Conservation (phyloP, 2,329 filamentous ascomycete genomes). For the Dactylellina haptotyla region DNA sequence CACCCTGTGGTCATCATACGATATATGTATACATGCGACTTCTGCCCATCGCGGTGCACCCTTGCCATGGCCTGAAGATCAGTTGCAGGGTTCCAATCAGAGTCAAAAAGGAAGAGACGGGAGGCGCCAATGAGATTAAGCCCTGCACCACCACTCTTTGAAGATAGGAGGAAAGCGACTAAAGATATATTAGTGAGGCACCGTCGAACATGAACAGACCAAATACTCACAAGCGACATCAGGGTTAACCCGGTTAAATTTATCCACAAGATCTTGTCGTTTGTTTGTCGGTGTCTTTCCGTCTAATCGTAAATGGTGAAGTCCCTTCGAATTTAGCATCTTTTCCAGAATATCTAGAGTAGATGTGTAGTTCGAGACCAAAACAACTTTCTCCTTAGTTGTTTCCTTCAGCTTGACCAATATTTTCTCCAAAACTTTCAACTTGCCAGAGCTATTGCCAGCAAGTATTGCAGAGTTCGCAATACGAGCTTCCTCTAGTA, state of each 20-base stretch:
- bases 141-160: slow-evolving; percentile 76
- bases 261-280: slow-evolving; percentile 74
- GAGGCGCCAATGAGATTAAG: slow-evolving; percentile 77
- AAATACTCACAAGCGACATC: slow-evolving; percentile 54
- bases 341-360: slow-evolving; percentile 74
- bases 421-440: slow-evolving; percentile 74
- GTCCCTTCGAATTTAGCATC: slow-evolving; percentile 70
- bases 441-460: slow-evolving; percentile 65
- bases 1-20: slow-evolving; percentile 74
- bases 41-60: slow-evolving; percentile 78
- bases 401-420: slow-evolving; percentile 70
- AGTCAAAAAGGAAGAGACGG: slow-evolving; percentile 75
- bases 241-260: slow-evolving; percentile 69
- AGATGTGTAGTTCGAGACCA: slow-evolving; percentile 80
- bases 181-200: slow-evolving; percentile 57
- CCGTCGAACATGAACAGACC: neutral
- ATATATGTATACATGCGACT: slow-evolving; percentile 74
- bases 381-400: slow-evolving; percentile 75
- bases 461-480: slow-evolving; percentile 61
- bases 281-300: slow-evolving; percentile 73
- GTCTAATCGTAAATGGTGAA: slow-evolving; percentile 75
- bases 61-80: slow-evolving; percentile 80
- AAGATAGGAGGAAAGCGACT: slow-evolving; percentile 77
- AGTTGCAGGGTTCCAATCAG: slow-evolving; percentile 80
- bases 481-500: slow-evolving; percentile 58